Base-by-base conservation (phyloP, 1,284 basidiomycete species). In the Trichosporon sp. region DNA sequence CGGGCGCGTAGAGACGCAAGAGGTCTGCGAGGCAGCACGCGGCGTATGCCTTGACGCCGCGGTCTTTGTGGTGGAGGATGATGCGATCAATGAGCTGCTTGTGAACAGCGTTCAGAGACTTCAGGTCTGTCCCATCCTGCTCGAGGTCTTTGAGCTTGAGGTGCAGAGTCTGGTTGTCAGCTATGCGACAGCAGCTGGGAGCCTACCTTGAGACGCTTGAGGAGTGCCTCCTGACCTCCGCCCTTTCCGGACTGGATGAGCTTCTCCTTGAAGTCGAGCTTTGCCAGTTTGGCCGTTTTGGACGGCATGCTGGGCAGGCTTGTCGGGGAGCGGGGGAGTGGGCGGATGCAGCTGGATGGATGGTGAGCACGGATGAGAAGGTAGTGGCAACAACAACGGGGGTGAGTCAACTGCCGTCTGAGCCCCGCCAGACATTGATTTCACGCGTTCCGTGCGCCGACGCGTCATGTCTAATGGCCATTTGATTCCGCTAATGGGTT, bases 21-120 rank as follows among this genome's bases (percentile, higher is more conserved):
- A 98, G 87, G 83, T 99, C 96, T 1, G 95, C 94, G 19, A 99
- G 88, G 84, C 95, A 98, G 84, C 94, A 97, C 0, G 94, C 95
- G 4, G 92, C 90, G 76, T 92, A 93, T 0, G 94, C 95, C 83
- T 96, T 97, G 76, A 99, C 93, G 21, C 94, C 94, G 64, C 80
- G 80, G 71, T 98, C 96, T 84, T 94, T 96, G 86, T 99, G 96
- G 37, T 96, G 89, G 59, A 98, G 87, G 51, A 99, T 89, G 1
- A 90, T 88, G 0, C 88, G 88, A 78, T 88, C 88, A 75, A 96
- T 89, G 78, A 99, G 90, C 78, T 97, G 92, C 69, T 91, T 90
- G 74, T 90, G 89, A 37, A 91, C 89, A 21, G 85, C 81, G 67
- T 87, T 84, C 66, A 99, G 88, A 0, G 93, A 92, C 71, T 83